Evolutionary conservation across 805 yeast genomes (phyloP).

Genomic region (Maudiozyma barnettii): DNA sequence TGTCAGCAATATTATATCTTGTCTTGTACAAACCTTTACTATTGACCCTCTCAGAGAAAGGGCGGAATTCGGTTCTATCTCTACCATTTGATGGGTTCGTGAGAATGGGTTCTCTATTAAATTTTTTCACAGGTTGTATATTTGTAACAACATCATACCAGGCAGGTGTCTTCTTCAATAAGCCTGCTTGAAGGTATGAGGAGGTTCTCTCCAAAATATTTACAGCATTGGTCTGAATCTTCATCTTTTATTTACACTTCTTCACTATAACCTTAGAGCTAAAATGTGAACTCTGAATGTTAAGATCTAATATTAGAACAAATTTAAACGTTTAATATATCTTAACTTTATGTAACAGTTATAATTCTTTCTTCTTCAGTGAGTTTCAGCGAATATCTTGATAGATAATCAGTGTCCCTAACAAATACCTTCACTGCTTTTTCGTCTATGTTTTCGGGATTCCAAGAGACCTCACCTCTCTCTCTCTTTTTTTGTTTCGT

Average conservation of each 20-base stretch:
- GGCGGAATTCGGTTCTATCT: conserved; percentile 9
- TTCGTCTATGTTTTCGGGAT: no score
- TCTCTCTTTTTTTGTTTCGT: no score
- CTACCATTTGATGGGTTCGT: conserved; percentile 14
- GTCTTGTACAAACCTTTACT: conserved; percentile 28
- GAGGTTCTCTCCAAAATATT: conserved; percentile 75
- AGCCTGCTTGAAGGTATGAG: conserved; percentile 59
- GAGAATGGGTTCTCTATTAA: conserved; percentile 28
- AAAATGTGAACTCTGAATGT: no score
- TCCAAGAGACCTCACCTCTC: no score
- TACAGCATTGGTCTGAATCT: conserved; percentile 66
- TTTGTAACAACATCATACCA: conserved; percentile 84
- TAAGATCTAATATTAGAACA: no score
- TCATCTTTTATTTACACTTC: conserved; percentile 34
- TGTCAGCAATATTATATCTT: conserved; percentile 19
- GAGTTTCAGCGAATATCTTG: no score
- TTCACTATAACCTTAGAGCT: no score
- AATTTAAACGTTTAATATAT: no score
- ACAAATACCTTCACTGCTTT: no score
- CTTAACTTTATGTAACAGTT: no score
- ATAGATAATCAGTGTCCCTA: no score
- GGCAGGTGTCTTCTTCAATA: conserved; percentile 64
- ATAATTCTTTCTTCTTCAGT: no score
- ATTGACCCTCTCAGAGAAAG: conserved; percentile 7
- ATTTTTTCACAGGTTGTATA: conserved; percentile 67